A percentile compares a stretch with the other conserved stretches of the same genome.
Evolutionary conservation across 257 asterid species (phyloP).

Genomic region (Scutellaria galericulata): DNA sequence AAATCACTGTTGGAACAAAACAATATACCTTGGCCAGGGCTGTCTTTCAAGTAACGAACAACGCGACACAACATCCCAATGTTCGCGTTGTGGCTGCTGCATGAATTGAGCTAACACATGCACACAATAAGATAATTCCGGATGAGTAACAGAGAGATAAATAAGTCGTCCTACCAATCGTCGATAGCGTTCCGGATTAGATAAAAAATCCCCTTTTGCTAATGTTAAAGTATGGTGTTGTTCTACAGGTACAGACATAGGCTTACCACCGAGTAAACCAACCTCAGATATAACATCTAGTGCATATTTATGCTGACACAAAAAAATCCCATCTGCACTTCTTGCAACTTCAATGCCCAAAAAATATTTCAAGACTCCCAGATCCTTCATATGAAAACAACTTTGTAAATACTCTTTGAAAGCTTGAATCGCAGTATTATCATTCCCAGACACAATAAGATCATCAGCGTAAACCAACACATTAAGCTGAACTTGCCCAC

Average conservation of each 20-base stretch:
- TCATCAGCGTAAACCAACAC: not conserved
- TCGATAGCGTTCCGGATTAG: not conserved
- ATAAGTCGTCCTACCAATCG: not conserved
- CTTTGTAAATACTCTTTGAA: too few relatives aligned
- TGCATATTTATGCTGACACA: too few relatives aligned
- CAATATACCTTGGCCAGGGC: not conserved
- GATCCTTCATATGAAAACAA: conserved; percentile 9
- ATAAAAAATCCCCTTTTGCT: rapidly evolving
- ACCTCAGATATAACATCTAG: too few relatives aligned
- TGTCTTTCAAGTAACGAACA: conserved; percentile 5
- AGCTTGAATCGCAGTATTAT: too few relatives aligned
- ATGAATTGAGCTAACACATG: conserved; percentile 3
- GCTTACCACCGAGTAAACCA: too few relatives aligned
- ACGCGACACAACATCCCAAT: not conserved
- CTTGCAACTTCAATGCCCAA: not conserved
- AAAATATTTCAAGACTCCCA: not conserved
- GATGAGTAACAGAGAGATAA: not conserved
- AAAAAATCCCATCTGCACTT: not conserved
- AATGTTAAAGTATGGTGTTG: not conserved
- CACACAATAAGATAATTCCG: not conserved
- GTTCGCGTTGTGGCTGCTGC: not conserved
- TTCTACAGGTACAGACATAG: not conserved
- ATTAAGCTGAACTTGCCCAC: not conserved
- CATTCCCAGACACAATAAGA: not conserved
- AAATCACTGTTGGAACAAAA: not conserved